Evolutionary conservation across 352 stramenopile species (phyloP).

Genomic region (Phytophthora palmivora): DNA sequence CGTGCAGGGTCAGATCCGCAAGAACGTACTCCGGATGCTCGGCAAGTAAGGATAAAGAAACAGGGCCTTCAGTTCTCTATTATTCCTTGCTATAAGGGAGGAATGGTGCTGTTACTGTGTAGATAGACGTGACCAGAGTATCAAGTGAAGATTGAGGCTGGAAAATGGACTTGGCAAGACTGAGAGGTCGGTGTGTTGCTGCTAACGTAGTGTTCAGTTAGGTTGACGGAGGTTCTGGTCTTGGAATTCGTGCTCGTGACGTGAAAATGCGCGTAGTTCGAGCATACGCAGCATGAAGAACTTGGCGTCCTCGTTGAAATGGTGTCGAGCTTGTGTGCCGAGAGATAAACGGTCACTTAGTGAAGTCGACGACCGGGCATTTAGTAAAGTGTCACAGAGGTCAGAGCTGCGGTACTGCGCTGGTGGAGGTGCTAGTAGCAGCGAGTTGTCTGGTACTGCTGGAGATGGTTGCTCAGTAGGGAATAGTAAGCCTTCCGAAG

Average conservation of each 20-base stretch:
- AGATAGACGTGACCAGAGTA: constrained; percentile 14
- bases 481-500: constrained; percentile 17
- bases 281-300: constrained; percentile 53
- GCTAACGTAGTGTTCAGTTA: constrained; percentile 5
- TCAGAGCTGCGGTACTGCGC: constrained; percentile 10
- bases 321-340: constrained; percentile 29
- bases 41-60: constrained; percentile 29
- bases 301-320: constrained; percentile 56
- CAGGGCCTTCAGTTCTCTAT: no score
- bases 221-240: constrained; percentile 11
- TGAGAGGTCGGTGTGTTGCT: background rate
- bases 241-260: constrained; percentile 13
- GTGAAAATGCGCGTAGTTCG: constrained; percentile 31
- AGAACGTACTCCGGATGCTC: constrained; percentile 85
- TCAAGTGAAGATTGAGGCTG: background rate
- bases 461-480: constrained; percentile 1
- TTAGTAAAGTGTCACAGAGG: constrained; percentile 24
- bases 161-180: constrained; percentile 26
- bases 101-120: constrained; percentile 6
- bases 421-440: constrained; percentile 10
- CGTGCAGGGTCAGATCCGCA: constrained; percentile 77
- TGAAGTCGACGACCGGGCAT: constrained; percentile 16
- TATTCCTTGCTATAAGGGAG: background rate
- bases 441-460: constrained; percentile 2
- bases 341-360: constrained; percentile 27